phyloP scores from a whole-genome alignment of 768 basidiomycete species.

The Goffeauzyma gilvescens region DNA sequence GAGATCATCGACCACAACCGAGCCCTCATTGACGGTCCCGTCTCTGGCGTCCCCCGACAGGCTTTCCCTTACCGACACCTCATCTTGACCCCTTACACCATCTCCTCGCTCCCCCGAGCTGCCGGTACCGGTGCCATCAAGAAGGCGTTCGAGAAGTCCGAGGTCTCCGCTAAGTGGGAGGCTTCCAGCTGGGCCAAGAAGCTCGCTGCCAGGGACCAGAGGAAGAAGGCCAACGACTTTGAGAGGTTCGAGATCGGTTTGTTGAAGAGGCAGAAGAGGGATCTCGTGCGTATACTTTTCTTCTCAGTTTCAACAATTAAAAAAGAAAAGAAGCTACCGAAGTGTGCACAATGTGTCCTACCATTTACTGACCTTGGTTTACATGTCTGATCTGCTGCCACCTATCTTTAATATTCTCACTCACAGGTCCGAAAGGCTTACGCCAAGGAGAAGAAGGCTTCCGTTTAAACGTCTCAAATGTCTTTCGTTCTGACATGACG shows the following conservation, averaged over 20 bases:
- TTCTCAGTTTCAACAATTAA: background rate
- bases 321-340: background rate
- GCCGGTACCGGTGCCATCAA: conserved; percentile 64
- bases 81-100: conserved; percentile 65
- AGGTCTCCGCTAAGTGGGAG: conserved; percentile 69
- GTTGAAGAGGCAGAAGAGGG: conserved; percentile 70
- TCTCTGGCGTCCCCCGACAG: conserved; percentile 79
- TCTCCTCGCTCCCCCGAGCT: conserved; percentile 67
- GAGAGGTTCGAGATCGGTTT: conserved; percentile 74
- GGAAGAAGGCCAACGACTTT: conserved; percentile 70
- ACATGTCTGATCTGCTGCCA: no score
- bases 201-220: conserved; percentile 51
- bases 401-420: background rate
- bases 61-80: conserved; percentile 79
- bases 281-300: conserved; percentile 28
- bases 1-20: conserved; percentile 99
- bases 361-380: no score
- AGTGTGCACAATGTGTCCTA: no score
- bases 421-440: conserved; percentile 30
- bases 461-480: conserved; percentile 25
- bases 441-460: conserved; percentile 35
- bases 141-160: conserved; percentile 76
- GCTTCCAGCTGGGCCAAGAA: conserved; percentile 73
- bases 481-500: no score
- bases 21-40: conserved; percentile 87